phyloP scores from a whole-genome alignment of 495 filamentous ascomycete genomes.

The Annulohypoxylon moriforme region DNA sequence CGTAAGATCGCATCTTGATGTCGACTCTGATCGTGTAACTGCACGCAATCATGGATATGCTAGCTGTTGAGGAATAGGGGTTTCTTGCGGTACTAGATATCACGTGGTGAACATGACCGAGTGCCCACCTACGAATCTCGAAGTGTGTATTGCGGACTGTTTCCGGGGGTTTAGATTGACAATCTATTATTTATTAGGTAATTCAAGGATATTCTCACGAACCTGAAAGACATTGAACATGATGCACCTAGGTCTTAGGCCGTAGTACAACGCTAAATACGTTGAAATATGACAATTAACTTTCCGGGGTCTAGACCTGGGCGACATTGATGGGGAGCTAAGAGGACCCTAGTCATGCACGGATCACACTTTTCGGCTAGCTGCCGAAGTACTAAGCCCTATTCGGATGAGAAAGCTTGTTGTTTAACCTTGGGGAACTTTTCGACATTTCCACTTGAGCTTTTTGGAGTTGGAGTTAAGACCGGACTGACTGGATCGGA shows the following conservation, averaged over 20 bases:
- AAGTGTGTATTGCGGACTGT: background rate
- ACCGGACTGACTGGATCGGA: background rate
- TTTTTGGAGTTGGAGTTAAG: slow-evolving; percentile 5
- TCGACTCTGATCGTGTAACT: background rate
- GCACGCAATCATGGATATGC: too few relatives aligned
- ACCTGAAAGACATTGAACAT: background rate
- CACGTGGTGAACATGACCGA: background rate
- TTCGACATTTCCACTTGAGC: background rate
- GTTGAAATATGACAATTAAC: slow-evolving; percentile 2
- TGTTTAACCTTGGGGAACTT: background rate
- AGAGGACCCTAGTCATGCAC: slow-evolving; percentile 23
- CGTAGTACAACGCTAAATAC: background rate
- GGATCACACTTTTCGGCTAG: slow-evolving; percentile 28
- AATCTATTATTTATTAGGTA: background rate
- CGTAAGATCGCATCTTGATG: background rate
- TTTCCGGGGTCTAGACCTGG: slow-evolving; percentile 20
- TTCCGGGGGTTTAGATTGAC: background rate
- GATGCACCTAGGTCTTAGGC: too few relatives aligned
- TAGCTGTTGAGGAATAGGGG: too few relatives aligned
- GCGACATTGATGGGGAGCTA: slow-evolving; percentile 12
- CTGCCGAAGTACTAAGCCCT: slow-evolving; percentile 30
- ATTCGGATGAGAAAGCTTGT: slow-evolving; percentile 36
- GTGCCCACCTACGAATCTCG: background rate
- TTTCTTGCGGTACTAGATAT: background rate
- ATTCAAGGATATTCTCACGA: background rate